Evolutionary conservation across 148 eudicot species (phyloP).

Genomic region (Spergularia marina): DNA sequence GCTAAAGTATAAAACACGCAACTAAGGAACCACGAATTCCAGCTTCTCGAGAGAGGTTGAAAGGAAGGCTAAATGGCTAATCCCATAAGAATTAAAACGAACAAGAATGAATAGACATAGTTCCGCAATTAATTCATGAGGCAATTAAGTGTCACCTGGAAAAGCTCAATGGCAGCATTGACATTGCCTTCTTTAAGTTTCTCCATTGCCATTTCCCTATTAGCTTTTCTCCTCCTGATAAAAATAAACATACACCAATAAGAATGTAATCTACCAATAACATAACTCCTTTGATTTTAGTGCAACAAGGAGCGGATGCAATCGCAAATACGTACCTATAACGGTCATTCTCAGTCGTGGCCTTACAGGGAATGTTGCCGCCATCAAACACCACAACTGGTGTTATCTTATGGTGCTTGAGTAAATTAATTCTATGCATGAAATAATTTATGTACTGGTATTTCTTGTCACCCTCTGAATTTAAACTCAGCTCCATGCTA

Average conservation of each 20-base stretch:
- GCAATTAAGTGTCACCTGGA: slow-evolving; percentile 61
- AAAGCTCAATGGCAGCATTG: slow-evolving; percentile 59
- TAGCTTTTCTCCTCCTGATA: slow-evolving; percentile 57
- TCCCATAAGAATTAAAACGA: no score
- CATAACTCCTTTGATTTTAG: no score
- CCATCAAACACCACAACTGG: slow-evolving; percentile 93
- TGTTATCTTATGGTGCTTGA: slow-evolving; percentile 55
- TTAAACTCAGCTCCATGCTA: slow-evolving; percentile 72
- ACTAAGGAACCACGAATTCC: no score
- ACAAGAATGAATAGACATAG: no score
- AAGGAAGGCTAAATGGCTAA: no score
- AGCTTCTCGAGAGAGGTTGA: no score
- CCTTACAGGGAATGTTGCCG: slow-evolving; percentile 68
- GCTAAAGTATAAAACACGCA: no score
- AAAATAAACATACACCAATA: no score
- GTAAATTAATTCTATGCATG: slow-evolving; percentile 76
- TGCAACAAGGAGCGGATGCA: no score
- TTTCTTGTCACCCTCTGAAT: slow-evolving; percentile 71
- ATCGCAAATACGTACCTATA: slow-evolving; percentile 39
- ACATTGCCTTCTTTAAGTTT: slow-evolving; percentile 70
- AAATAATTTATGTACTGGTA: slow-evolving; percentile 65
- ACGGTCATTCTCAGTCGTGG: slow-evolving; percentile 63
- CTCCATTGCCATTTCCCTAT: slow-evolving; percentile 70
- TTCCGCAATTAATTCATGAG: not conserved
- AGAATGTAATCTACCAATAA: no score